Percentiles rank a stretch among this genome's conserved stretches.
These are phyloP conservation scores for Parafenestella ontariensis DNA, from an alignment of 2,329 filamentous ascomycete species.

Conservation along the genomic window DNA sequence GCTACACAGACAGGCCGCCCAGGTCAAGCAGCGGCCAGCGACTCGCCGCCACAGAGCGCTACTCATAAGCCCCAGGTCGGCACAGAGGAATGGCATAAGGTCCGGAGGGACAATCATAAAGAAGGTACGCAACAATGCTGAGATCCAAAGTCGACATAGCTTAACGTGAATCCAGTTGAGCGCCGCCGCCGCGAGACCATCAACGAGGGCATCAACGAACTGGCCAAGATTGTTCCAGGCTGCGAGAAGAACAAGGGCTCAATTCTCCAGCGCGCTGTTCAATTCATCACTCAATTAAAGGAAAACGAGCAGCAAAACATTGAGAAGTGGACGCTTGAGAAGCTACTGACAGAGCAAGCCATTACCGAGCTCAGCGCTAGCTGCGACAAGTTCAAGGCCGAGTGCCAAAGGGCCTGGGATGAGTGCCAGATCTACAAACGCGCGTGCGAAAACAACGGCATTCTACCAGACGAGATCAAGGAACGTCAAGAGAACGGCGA, in stretches of 20 bases:
- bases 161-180: slow-evolving; percentile 71
- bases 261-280: slow-evolving; percentile 89
- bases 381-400: slow-evolving; percentile 84
- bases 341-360: slow-evolving; percentile 86
- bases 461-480: slow-evolving; percentile 50
- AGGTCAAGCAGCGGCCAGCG: slow-evolving; percentile 47
- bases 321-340: slow-evolving; percentile 92
- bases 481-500: slow-evolving; percentile 49
- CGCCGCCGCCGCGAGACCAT: slow-evolving; percentile 96
- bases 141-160: neutral
- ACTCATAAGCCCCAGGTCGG: slow-evolving; percentile 83
- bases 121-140: slow-evolving; percentile 70
- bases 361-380: slow-evolving; percentile 86
- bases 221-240: slow-evolving; percentile 95
- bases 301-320: slow-evolving; percentile 94
- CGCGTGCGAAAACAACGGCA: slow-evolving; percentile 50
- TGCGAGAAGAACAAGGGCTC: slow-evolving; percentile 99
- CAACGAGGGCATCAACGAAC: slow-evolving; percentile 97
- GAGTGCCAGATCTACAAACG: slow-evolving; percentile 80
- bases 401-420: slow-evolving; percentile 78
- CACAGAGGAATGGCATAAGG: slow-evolving; percentile 96
- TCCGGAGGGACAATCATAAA: slow-evolving; percentile 97
- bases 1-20: slow-evolving; percentile 56
- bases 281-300: slow-evolving; percentile 93
- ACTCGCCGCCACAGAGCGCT: slow-evolving; percentile 43